A percentile compares a stretch with the other conserved stretches of the same genome.
phyloP scores from a whole-genome alignment of 192 early-diverging fungal genomes.

The Dissophora globulifera region DNA sequence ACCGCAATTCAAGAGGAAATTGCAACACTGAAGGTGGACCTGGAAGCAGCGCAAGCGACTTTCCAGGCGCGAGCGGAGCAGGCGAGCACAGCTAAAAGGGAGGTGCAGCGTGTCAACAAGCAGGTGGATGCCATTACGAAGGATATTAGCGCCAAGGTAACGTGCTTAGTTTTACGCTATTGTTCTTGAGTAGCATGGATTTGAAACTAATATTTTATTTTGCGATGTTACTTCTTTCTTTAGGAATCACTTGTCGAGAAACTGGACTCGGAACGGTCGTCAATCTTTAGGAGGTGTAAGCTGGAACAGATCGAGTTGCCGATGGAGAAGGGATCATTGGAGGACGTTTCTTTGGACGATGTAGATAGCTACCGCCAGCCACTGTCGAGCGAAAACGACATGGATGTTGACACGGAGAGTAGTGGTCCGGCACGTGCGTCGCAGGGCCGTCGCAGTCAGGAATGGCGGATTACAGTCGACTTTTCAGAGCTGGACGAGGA shows the following conservation, averaged over 20 bases:
- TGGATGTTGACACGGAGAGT: constrained; percentile 61
- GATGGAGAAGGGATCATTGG: constrained; percentile 76
- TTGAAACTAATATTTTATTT: background rate
- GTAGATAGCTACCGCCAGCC: constrained; percentile 53
- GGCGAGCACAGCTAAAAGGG: constrained; percentile 67
- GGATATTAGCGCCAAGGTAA: constrained; percentile 64
- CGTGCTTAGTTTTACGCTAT: no score
- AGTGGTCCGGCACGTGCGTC: constrained; percentile 1
- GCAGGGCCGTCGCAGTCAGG: constrained; percentile 36
- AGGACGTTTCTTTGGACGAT: constrained; percentile 79
- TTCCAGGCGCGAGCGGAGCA: constrained; percentile 67
- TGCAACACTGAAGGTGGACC: constrained; percentile 57
- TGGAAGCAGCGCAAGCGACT: constrained; percentile 58
- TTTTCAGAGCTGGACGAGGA: constrained; percentile 65
- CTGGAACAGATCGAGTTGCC: constrained; percentile 94
- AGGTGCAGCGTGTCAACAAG: constrained; percentile 65
- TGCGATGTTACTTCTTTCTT: background rate
- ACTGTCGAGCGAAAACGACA: constrained; percentile 38
- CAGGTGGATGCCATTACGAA: constrained; percentile 74
- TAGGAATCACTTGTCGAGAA: constrained; percentile 84
- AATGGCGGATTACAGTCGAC: constrained; percentile 69
- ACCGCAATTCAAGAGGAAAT: constrained; percentile 62
- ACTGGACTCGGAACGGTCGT: constrained; percentile 75
- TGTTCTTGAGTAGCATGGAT: no score
- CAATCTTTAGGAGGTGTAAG: constrained; percentile 90